phyloP scores from a whole-genome alignment of 1,284 basidiomycete species.

The Ceratobasidium sp. region DNA sequence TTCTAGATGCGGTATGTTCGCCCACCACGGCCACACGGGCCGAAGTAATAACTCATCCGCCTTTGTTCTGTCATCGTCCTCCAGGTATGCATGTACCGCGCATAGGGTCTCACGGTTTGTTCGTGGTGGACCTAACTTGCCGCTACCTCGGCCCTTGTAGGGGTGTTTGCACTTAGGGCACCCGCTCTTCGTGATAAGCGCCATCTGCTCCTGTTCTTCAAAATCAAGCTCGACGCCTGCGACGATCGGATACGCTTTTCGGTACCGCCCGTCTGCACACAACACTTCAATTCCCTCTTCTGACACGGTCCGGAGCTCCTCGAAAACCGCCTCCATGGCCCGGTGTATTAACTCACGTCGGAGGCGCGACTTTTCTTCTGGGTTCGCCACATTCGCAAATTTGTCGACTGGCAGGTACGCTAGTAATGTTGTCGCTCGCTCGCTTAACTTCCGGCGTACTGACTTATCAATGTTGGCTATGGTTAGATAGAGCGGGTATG shows the following conservation, averaged over 20 bases:
- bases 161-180: slow-evolving; percentile 21
- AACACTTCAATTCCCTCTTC: not conserved
- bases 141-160: not conserved
- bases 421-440: slow-evolving; percentile 38
- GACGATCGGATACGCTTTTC: not conserved
- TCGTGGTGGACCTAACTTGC: not conserved
- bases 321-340: slow-evolving; percentile 10
- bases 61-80: not conserved
- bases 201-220: slow-evolving; percentile 9
- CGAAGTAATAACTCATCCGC: not conserved
- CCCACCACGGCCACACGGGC: slow-evolving; percentile 31
- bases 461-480: slow-evolving; percentile 45
- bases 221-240: slow-evolving; percentile 9
- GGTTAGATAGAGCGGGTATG: slow-evolving; percentile 30
- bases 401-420: slow-evolving; percentile 45
- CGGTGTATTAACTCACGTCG: slow-evolving; percentile 6
- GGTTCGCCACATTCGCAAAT: not conserved
- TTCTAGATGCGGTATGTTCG: slow-evolving; percentile 6
- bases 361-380: not conserved
- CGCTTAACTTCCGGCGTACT: slow-evolving; percentile 28
- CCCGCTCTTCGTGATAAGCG: not conserved
- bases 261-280: slow-evolving; percentile 34
- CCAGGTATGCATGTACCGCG: slow-evolving; percentile 1
- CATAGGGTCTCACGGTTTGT: slow-evolving; percentile 11
- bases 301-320: slow-evolving; percentile 6